Percentiles rank a stretch among this genome's conserved stretches.
Conservation (phyloP, 73 alveolate species). For the Uronychia binucleata region DNA sequence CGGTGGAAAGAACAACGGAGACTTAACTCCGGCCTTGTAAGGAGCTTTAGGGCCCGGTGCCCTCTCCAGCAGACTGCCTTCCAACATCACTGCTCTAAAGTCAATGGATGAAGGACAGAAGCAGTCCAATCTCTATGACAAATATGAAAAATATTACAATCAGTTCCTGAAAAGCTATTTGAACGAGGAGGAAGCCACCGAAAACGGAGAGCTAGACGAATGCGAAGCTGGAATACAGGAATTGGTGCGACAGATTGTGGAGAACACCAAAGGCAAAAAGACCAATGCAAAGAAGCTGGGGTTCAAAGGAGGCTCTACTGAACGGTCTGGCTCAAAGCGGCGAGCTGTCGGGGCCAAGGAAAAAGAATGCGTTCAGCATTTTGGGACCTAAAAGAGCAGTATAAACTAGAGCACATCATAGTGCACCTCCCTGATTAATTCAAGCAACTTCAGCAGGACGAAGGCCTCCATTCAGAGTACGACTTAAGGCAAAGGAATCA, state of each 20-base stretch:
- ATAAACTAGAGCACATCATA: neutral
- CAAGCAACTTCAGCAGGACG: neutral
- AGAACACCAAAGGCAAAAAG: neutral
- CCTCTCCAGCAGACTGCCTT: too few relatives aligned
- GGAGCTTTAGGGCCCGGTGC: neutral
- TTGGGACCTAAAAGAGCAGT: neutral
- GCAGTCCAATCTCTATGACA: neutral
- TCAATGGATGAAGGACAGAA: too few relatives aligned
- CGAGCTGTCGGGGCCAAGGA: neutral
- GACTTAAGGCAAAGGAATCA: neutral
- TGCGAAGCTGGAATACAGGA: neutral
- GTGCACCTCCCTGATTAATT: neutral
- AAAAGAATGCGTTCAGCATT: neutral
- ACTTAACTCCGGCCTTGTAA: neutral
- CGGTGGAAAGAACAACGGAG: neutral
- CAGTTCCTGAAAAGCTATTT: neutral
- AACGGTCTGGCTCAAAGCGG: neutral
- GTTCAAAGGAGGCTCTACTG: neutral
- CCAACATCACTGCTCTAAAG: neutral
- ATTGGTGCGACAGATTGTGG: neutral
- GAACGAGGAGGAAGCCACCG: neutral
- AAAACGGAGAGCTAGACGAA: neutral
- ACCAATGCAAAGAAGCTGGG: neutral
- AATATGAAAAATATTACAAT: neutral
- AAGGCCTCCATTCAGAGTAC: neutral